These are phyloP conservation scores for Parastagonospora avenae DNA, from an alignment of 2,329 filamentous ascomycete species.

Conservation along the genomic window DNA sequence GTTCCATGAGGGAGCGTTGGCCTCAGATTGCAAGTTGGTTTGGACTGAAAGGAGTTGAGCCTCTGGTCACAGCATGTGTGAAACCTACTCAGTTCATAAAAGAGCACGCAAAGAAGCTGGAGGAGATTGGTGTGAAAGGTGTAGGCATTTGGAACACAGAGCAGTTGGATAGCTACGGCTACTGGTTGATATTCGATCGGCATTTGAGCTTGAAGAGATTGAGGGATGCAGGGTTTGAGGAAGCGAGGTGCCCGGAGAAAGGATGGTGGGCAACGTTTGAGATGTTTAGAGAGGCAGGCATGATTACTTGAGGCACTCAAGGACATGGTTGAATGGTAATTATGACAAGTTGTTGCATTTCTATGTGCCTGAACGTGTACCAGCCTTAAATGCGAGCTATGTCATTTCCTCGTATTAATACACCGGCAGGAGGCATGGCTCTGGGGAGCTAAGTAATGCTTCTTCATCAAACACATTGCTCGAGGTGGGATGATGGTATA, in stretches of 20 bases:
- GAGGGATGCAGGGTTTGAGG: slow-evolving; percentile 45
- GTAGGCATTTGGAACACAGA: slow-evolving; percentile 21
- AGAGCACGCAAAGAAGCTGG: slow-evolving; percentile 8
- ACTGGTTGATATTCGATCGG: slow-evolving; percentile 54
- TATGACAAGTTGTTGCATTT: too few species aligned
- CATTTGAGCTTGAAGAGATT: slow-evolving; percentile 50
- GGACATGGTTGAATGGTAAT: not conserved
- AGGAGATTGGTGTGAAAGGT: slow-evolving; percentile 12
- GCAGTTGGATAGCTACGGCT: slow-evolving; percentile 54
- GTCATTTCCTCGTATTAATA: too few species aligned
- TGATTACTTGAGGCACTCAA: slow-evolving; percentile 30
- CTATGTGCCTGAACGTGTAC: not conserved
- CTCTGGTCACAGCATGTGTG: slow-evolving; percentile 2
- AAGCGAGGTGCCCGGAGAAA: slow-evolving; percentile 39
- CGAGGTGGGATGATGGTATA: too few species aligned
- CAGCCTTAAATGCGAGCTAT: too few species aligned
- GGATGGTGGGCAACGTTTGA: slow-evolving; percentile 51
- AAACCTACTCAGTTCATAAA: slow-evolving; percentile 23
- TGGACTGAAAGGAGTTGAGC: slow-evolving; percentile 18
- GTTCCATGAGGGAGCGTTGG: slow-evolving; percentile 21
- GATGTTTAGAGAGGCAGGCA: slow-evolving; percentile 45
- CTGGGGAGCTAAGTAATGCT: too few species aligned
- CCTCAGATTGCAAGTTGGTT: slow-evolving; percentile 21
- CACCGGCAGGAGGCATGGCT: too few species aligned
- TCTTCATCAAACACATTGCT: too few species aligned